A percentile compares a stretch with the other conserved stretches of the same genome.
phyloP scores from a whole-genome alignment of 2,329 filamentous ascomycete species.

The Phialophora tarda region DNA sequence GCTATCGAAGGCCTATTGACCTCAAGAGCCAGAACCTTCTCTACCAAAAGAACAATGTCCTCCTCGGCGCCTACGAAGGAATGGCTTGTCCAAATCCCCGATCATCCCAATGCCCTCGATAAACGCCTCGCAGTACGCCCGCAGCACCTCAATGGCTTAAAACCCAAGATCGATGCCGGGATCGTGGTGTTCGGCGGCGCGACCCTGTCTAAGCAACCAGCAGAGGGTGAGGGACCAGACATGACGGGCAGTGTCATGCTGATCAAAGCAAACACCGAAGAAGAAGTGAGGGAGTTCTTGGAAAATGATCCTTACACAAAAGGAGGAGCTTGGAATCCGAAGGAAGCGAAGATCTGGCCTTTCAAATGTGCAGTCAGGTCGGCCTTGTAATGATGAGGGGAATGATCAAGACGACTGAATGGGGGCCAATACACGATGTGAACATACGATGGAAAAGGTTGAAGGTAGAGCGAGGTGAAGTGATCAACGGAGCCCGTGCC shows the following conservation, averaged over 20 bases:
- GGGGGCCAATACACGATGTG: not conserved
- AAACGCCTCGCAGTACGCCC: constrained; percentile 50
- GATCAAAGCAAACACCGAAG: constrained; percentile 67
- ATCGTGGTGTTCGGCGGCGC: constrained; percentile 59
- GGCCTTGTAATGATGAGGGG: constrained; percentile 26
- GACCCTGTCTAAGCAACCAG: constrained; percentile 68
- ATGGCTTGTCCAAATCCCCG: constrained; percentile 72
- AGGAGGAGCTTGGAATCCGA: constrained; percentile 79
- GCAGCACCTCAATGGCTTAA: constrained; percentile 33
- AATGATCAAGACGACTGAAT: not conserved
- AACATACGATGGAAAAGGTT: not conserved
- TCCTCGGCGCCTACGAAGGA: constrained; percentile 51
- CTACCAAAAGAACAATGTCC: constrained; percentile 27
- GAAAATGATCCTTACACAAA: constrained; percentile 74
- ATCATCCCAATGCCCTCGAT: constrained; percentile 64
- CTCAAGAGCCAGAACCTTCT: constrained; percentile 2
- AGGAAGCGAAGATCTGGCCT: constrained; percentile 58
- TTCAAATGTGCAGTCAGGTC: constrained; percentile 39
- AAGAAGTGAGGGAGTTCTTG: constrained; percentile 71
- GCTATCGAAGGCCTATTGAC: not conserved
- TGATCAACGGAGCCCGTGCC: not conserved
- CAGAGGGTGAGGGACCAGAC: constrained; percentile 64
- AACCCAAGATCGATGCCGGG: constrained; percentile 33
- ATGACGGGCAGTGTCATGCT: constrained; percentile 79
- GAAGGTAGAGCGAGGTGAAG: not conserved